A percentile compares a stretch with the other conserved stretches of the same genome.
Conservation (phyloP, 495 filamentous ascomycete genomes). For the Beverwykella pulmonaria region DNA sequence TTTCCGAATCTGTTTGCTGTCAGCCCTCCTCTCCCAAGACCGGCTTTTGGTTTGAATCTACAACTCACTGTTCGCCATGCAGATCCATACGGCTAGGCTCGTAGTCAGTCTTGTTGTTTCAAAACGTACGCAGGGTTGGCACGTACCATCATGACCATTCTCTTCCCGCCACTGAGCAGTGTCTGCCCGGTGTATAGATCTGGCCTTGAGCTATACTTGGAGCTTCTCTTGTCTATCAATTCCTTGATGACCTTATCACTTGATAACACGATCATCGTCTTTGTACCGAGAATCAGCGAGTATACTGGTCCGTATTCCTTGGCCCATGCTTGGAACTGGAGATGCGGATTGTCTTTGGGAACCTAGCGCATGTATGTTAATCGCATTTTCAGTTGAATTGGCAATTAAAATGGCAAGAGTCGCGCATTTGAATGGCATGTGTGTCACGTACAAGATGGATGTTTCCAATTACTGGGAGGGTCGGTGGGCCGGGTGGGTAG, state of each 20-base stretch:
- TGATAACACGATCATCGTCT: constrained; percentile 40
- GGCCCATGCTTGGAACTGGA: constrained; percentile 48
- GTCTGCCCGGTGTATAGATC: constrained; percentile 29
- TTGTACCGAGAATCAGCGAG: constrained; percentile 39
- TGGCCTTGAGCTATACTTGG: constrained; percentile 43
- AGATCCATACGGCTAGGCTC: constrained; percentile 42
- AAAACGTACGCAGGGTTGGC: background rate
- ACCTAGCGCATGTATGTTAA: constrained; percentile 8
- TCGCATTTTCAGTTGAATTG: too few relatives aligned
- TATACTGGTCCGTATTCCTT: constrained; percentile 49
- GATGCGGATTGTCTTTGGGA: constrained; percentile 15
- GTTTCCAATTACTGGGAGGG: constrained; percentile 14
- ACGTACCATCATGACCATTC: constrained; percentile 31
- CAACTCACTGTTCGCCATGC: constrained; percentile 41
- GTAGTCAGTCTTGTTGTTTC: constrained; percentile 14
- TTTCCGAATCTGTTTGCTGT: constrained; percentile 43
- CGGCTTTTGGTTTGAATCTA: background rate
- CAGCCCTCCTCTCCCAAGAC: background rate
- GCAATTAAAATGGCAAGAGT: too few relatives aligned
- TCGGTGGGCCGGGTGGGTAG: constrained; percentile 48
- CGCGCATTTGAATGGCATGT: too few relatives aligned
- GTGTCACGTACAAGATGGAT: constrained; percentile 13
- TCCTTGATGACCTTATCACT: constrained; percentile 45
- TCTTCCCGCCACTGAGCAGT: constrained; percentile 9
- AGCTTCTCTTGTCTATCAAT: constrained; percentile 44